Conservation (phyloP, 2,329 filamentous ascomycete genomes). For the Apiospora malaysiana region DNA sequence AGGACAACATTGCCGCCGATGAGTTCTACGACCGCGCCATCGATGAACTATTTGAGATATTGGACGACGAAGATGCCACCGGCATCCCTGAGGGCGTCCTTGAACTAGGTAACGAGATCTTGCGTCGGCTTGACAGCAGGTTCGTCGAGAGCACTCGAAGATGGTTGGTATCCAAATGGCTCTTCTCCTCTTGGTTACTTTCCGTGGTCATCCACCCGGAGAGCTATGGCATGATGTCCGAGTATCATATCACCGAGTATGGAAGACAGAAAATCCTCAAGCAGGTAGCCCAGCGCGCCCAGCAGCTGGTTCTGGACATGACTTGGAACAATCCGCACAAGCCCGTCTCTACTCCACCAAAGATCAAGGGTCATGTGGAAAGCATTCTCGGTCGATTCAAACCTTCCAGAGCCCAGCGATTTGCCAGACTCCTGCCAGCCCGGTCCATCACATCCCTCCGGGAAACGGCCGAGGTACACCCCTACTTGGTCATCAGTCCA, state of each 20-base stretch:
- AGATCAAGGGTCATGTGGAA: constrained; percentile 73
- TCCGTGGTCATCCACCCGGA: constrained; percentile 89
- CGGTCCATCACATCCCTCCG: constrained; percentile 74
- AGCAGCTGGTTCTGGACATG: constrained; percentile 80
- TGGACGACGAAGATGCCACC: constrained; percentile 83
- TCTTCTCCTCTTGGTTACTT: constrained; percentile 86
- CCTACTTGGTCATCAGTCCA: constrained; percentile 79
- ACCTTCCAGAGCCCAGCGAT: constrained; percentile 54
- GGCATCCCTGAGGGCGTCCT: constrained; percentile 87
- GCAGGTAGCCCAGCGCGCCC: constrained; percentile 80
- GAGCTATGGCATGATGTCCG: constrained; percentile 77
- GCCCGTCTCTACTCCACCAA: constrained; percentile 65
- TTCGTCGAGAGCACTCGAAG: constrained; percentile 76
- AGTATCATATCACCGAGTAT: constrained; percentile 91
- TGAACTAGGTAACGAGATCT: constrained; percentile 82
- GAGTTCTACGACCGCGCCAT: constrained; percentile 88
- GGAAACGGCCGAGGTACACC: constrained; percentile 79
- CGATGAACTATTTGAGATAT: constrained; percentile 79
- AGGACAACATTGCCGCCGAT: constrained; percentile 82
- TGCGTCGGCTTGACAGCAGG: constrained; percentile 76
- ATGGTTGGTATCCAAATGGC: constrained; percentile 89
- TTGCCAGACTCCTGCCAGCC: constrained; percentile 69
- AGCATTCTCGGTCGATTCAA: constrained; percentile 72
- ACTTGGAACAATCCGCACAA: constrained; percentile 66
- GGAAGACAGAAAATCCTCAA: constrained; percentile 82